phyloP scores from a whole-genome alignment of 306 rosid species.

The Clitoria ternatea region DNA sequence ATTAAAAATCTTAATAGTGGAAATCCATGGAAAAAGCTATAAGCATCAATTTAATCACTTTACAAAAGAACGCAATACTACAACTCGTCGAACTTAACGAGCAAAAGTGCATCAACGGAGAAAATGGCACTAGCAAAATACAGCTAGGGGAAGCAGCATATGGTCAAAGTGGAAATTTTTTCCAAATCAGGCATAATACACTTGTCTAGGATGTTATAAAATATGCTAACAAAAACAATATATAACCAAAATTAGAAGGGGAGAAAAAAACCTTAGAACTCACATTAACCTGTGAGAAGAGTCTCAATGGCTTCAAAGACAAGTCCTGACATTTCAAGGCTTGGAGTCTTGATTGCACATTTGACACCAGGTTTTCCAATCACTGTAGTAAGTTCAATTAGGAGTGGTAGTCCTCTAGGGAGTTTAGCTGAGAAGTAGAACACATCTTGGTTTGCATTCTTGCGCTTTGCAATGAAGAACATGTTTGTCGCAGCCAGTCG shows the following conservation, averaged over 20 bases:
- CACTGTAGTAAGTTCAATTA: slow-evolving; percentile 69
- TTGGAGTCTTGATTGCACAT: slow-evolving; percentile 86
- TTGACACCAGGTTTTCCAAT: slow-evolving; percentile 70
- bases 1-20: neutral
- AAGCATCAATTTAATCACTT: slow-evolving; percentile 14
- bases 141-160: slow-evolving; percentile 22
- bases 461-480: slow-evolving; percentile 87
- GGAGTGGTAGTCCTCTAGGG: slow-evolving; percentile 72
- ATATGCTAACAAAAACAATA: slow-evolving; percentile 25
- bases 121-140: slow-evolving; percentile 3
- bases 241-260: slow-evolving; percentile 19
- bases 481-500: slow-evolving; percentile 61
- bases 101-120: neutral
- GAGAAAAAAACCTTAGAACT: neutral
- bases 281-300: slow-evolving; percentile 52
- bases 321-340: slow-evolving; percentile 60
- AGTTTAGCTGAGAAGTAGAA: slow-evolving; percentile 80
- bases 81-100: slow-evolving; percentile 7
- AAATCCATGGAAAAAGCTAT: neutral
- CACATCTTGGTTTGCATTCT: slow-evolving; percentile 81
- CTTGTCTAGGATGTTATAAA: slow-evolving; percentile 28
- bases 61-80: slow-evolving; percentile 13
- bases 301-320: slow-evolving; percentile 75
- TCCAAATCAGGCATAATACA: slow-evolving; percentile 8
- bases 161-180: neutral